A percentile compares a stretch with the other conserved stretches of the same genome.
These are phyloP conservation scores for Cicer cuneatum DNA, from an alignment of 306 rosid species.

Conservation along the genomic window DNA sequence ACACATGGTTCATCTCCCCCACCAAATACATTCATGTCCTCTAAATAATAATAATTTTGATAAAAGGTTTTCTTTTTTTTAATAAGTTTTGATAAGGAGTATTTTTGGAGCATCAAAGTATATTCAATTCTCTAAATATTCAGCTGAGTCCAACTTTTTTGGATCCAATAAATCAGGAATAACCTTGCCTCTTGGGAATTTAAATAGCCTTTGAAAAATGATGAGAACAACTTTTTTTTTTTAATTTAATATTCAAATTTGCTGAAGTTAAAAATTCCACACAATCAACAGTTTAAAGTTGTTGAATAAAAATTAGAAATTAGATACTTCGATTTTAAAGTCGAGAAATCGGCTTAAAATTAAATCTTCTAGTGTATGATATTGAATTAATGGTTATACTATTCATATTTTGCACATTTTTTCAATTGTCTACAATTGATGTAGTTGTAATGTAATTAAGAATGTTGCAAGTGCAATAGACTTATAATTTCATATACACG, in stretches of 20 bases:
- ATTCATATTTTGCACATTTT: background rate
- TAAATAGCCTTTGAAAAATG: background rate
- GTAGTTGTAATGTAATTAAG: background rate
- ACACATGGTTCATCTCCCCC: constrained; percentile 49
- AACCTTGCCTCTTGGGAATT: background rate
- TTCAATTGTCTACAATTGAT: background rate
- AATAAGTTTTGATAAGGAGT: constrained; percentile 24
- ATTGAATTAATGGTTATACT: background rate
- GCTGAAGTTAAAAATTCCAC: background rate
- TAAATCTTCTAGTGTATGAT: background rate
- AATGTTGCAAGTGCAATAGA: no score
- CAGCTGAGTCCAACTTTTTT: constrained; percentile 20
- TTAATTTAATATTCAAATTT: background rate
- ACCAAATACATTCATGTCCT: background rate
- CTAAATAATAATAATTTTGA: constrained; percentile 6
- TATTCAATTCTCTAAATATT: constrained; percentile 27
- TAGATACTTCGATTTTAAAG: no score
- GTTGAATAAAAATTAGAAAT: background rate
- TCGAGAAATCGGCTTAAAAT: background rate
- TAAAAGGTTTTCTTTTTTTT: constrained; percentile 23
- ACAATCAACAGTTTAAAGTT: background rate
- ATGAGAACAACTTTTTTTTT: constrained; percentile 1
- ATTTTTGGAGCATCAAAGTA: constrained; percentile 20
- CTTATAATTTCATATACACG: no score
- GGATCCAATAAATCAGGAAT: constrained; percentile 43